Evolutionary conservation across 2,329 filamentous ascomycete genomes (phyloP).

Genomic region (Cryoendolithus antarcticus): DNA sequence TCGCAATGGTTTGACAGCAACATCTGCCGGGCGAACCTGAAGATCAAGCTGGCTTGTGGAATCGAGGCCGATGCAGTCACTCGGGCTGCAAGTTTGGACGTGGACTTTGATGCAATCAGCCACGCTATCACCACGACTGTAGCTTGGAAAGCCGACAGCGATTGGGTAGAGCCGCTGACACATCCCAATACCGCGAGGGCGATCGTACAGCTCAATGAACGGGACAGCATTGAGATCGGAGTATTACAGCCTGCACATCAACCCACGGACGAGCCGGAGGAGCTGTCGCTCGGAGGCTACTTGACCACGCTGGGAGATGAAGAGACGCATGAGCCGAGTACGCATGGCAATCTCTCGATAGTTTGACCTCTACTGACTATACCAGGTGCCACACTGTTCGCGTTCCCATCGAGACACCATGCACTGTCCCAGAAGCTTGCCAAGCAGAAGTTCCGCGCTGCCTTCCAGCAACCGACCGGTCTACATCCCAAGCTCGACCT

Average conservation of each 20-base stretch:
- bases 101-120: slow-evolving; percentile 62
- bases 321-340: slow-evolving; percentile 43
- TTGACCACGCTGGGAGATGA: slow-evolving; percentile 69
- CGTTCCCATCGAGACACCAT: slow-evolving; percentile 70
- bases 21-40: slow-evolving; percentile 17
- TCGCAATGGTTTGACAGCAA: slow-evolving; percentile 5
- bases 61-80: slow-evolving; percentile 4
- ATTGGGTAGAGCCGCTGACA: not conserved
- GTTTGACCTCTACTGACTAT: too few relatives aligned
- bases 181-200: not conserved
- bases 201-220: slow-evolving; percentile 3
- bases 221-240: slow-evolving; percentile 60
- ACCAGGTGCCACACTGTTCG: slow-evolving; percentile 62
- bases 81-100: slow-evolving; percentile 41
- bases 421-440: slow-evolving; percentile 29
- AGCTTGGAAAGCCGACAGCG: slow-evolving; percentile 38
- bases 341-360: too few relatives aligned
- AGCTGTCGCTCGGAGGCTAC: slow-evolving; percentile 66
- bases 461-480: slow-evolving; percentile 60
- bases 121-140: slow-evolving; percentile 53
- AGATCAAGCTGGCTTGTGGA: slow-evolving; percentile 3
- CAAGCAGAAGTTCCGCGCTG: slow-evolving; percentile 33
- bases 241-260: slow-evolving; percentile 49
- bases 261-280: slow-evolving; percentile 50
- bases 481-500: slow-evolving; percentile 73